A percentile compares a stretch with the other conserved stretches of the same genome.
phyloP scores from a whole-genome alignment of 129 eudicot species.

The Pittosporum tobira region DNA sequence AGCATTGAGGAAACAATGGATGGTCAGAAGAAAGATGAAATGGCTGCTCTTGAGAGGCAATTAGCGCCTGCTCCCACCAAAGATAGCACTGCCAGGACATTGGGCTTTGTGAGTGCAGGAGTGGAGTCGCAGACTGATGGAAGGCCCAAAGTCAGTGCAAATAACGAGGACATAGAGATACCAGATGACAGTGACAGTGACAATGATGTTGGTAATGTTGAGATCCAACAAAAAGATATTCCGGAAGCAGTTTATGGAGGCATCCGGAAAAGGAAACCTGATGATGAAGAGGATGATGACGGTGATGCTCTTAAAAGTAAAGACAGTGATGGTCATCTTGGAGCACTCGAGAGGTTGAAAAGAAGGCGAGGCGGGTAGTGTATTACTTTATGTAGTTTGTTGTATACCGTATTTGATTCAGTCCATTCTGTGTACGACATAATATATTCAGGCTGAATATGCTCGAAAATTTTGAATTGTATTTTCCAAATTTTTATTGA shows the following conservation, averaged over 20 bases:
- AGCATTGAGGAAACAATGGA: constrained; percentile 60
- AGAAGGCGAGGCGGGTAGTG: constrained; percentile 39
- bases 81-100: constrained; percentile 31
- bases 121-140: constrained; percentile 34
- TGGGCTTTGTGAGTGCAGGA: constrained; percentile 79
- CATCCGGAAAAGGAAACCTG: constrained; percentile 34
- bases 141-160: constrained; percentile 25
- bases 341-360: constrained; percentile 79
- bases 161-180: constrained; percentile 74
- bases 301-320: constrained; percentile 10
- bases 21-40: constrained; percentile 57
- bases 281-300: constrained; percentile 15
- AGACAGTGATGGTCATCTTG: constrained; percentile 46
- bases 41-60: constrained; percentile 85
- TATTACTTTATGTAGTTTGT: too few relatives aligned
- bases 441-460: too few relatives aligned
- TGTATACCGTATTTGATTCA: too few relatives aligned
- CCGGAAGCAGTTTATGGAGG: constrained; percentile 83
- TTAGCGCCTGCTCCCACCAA: constrained; percentile 38
- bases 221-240: constrained; percentile 67
- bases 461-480: too few relatives aligned
- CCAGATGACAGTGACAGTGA: constrained; percentile 82
- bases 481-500: too few relatives aligned
- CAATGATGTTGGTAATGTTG: constrained; percentile 52
- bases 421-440: too few relatives aligned